phyloP scores from a whole-genome alignment of 2,329 filamentous ascomycete species.

The Hyphodiscus sp. region DNA sequence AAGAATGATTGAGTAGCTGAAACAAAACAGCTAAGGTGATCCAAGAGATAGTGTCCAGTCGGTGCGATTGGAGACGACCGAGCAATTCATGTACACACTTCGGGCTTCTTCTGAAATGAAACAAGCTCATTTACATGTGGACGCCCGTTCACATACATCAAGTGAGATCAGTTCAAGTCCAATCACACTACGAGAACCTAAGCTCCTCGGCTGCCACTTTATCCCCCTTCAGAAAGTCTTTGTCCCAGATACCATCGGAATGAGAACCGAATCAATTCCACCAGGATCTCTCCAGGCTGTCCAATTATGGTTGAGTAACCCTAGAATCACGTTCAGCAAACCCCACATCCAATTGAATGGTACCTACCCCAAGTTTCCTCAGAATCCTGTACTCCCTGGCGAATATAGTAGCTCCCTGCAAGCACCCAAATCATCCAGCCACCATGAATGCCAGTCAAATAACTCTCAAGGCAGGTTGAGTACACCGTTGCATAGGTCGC shows the following conservation, averaged over 20 bases:
- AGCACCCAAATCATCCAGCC: constrained; percentile 58
- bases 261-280: neutral
- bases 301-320: neutral
- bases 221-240: no score
- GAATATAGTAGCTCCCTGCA: constrained; percentile 51
- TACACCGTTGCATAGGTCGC: constrained; percentile 43
- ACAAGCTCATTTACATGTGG: no score
- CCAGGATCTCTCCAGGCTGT: neutral
- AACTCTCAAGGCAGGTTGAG: constrained; percentile 40
- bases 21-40: neutral
- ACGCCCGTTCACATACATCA: no score
- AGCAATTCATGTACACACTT: no score
- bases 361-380: constrained; percentile 52
- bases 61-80: no score
- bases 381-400: constrained; percentile 44
- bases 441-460: constrained; percentile 32
- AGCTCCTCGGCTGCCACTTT: no score
- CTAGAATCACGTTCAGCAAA: neutral
- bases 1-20: constrained; percentile 1
- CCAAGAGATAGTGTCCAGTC: no score
- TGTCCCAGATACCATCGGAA: neutral
- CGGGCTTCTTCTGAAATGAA: no score
- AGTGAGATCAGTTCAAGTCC: no score
- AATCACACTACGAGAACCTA: no score
- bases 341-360: neutral